Conservation (phyloP, 176 grass and related monocot genomes). For the Puccinellia tenuiflora region DNA sequence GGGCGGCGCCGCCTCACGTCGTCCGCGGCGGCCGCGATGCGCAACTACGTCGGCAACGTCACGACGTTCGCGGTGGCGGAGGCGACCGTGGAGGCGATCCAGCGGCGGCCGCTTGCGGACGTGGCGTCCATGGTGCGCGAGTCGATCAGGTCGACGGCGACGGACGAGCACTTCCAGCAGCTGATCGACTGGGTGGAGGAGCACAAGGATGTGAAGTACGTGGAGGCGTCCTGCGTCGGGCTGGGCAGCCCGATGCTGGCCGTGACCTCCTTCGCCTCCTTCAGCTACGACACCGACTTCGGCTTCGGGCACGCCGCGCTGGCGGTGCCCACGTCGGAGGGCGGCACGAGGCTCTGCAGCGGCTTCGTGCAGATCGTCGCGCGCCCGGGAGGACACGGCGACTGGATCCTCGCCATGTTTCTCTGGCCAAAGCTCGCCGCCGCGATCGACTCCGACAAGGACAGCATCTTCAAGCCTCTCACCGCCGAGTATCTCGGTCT, state of each 20-base stretch:
- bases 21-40: neutral
- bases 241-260: neutral
- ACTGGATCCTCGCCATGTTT: neutral
- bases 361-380: neutral
- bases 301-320: slow-evolving; percentile 28
- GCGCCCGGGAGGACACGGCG: neutral
- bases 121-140: neutral
- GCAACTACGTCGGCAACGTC: neutral
- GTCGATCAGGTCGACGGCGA: neutral
- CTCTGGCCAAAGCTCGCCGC: neutral
- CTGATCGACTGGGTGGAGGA: neutral
- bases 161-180: neutral
- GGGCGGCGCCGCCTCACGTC: neutral
- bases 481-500: neutral
- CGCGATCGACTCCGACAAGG: neutral
- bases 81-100: neutral
- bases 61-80: neutral
- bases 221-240: neutral
- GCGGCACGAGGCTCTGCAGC: neutral
- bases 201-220: neutral
- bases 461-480: neutral
- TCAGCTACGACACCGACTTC: slow-evolving; percentile 32
- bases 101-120: neutral
- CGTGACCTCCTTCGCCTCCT: neutral
- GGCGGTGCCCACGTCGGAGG: neutral